These are phyloP conservation scores for Cyclotella distinguenda DNA, from an alignment of 108 stramenopile genomes.

Conservation along the genomic window DNA sequence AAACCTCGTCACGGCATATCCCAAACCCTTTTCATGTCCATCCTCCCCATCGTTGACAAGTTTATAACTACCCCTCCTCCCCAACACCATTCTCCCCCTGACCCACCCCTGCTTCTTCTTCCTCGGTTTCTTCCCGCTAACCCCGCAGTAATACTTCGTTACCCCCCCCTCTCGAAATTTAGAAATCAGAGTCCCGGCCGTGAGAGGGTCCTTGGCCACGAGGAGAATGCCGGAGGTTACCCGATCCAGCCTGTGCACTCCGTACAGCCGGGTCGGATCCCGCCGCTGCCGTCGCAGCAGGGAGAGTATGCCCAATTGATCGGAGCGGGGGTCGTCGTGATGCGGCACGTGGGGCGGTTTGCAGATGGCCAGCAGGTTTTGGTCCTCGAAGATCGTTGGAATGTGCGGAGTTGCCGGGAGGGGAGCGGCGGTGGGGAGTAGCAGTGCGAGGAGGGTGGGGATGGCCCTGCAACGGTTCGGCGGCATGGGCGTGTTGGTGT, in stretches of 20 bases:
- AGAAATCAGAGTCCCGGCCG: slow-evolving; percentile 47
- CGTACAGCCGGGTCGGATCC: slow-evolving; percentile 55
- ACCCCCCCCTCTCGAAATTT: slow-evolving; percentile 44
- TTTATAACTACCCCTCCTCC: slow-evolving; percentile 73
- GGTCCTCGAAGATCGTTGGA: slow-evolving; percentile 63
- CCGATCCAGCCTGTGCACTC: slow-evolving; percentile 78
- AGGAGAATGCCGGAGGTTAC: slow-evolving; percentile 81
- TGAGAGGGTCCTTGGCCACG: slow-evolving; percentile 60
- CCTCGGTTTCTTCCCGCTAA: slow-evolving; percentile 63
- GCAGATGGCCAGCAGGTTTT: slow-evolving; percentile 57
- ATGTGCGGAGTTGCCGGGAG: too few relatives aligned
- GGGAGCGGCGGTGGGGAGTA: too few relatives aligned
- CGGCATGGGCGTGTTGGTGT: too few relatives aligned
- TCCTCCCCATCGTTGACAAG: slow-evolving; percentile 36
- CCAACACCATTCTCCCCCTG: slow-evolving; percentile 62
- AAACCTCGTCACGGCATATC: slow-evolving; percentile 72
- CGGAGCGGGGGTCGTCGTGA: slow-evolving; percentile 51
- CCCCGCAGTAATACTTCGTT: slow-evolving; percentile 60
- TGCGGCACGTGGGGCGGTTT: slow-evolving; percentile 72
- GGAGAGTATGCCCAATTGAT: slow-evolving; percentile 49
- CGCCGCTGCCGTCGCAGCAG: slow-evolving; percentile 34
- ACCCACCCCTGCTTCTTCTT: slow-evolving; percentile 84
- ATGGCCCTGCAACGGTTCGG: too few relatives aligned
- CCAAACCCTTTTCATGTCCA: slow-evolving; percentile 15
- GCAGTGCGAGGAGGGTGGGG: too few relatives aligned